These are phyloP conservation scores for Oryza australiensis DNA, from an alignment of 176 grass and related monocot genomes.

Conservation along the genomic window DNA sequence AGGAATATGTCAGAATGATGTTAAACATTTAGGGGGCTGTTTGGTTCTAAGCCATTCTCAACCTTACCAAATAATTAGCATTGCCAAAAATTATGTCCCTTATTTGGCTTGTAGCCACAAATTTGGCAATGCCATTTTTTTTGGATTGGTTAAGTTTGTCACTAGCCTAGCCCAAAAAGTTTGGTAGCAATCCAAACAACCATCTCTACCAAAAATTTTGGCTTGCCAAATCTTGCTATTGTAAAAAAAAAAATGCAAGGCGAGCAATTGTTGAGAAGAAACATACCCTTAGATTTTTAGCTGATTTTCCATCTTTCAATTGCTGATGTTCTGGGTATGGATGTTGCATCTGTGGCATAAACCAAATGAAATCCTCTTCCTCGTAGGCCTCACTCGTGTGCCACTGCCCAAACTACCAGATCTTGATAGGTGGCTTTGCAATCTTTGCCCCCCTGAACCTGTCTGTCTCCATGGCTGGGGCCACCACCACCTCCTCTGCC, in stretches of 20 bases:
- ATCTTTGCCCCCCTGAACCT: neutral
- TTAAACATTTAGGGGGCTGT: neutral
- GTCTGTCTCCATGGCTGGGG: constrained; percentile 12
- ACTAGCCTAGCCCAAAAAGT: too few species aligned
- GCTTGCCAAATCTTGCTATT: too few species aligned
- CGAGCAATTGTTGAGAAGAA: too few species aligned
- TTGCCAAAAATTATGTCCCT: too few species aligned
- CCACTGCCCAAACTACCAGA: neutral
- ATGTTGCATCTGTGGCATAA: neutral
- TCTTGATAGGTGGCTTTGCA: neutral
- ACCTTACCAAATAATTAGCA: too few species aligned
- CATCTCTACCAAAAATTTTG: too few species aligned
- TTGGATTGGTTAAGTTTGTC: too few species aligned
- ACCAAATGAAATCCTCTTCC: neutral
- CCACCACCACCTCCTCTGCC: constrained; percentile 17
- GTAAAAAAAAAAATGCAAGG: too few species aligned
- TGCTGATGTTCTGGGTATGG: neutral
- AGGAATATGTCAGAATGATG: neutral
- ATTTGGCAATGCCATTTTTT: too few species aligned
- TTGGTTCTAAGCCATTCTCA: too few species aligned
- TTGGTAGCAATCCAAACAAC: too few species aligned
- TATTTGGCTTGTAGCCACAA: too few species aligned
- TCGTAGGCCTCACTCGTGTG: neutral
- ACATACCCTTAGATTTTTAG: neutral
- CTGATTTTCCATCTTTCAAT: neutral